phyloP scores from a whole-genome alignment of 148 eudicot genomes.

The Spergularia marina region DNA sequence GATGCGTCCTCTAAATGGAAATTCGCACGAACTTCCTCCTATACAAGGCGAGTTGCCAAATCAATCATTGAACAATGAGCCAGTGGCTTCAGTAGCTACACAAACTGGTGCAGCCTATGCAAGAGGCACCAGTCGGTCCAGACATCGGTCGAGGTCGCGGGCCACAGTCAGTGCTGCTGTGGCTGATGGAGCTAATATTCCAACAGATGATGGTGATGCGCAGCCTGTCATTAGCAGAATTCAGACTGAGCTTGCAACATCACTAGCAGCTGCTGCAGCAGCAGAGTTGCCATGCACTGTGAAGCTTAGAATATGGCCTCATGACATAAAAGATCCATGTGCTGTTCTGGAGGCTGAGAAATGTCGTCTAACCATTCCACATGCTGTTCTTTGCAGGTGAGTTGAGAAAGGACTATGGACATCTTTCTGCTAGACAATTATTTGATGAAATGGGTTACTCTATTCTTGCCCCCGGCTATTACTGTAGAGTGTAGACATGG shows the following conservation, averaged over 20 bases:
- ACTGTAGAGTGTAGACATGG: not conserved
- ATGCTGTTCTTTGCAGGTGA: slow-evolving; percentile 98
- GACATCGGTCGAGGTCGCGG: slow-evolving; percentile 48
- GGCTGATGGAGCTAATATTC: slow-evolving; percentile 39
- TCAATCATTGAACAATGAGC: slow-evolving; percentile 31
- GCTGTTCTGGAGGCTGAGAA: slow-evolving; percentile 61
- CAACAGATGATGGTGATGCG: slow-evolving; percentile 44
- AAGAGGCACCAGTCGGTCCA: slow-evolving; percentile 45
- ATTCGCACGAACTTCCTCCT: slow-evolving; percentile 41
- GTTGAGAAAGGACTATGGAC: not conserved
- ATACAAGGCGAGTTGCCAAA: slow-evolving; percentile 26
- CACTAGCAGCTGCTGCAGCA: slow-evolving; percentile 87
- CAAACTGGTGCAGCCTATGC: slow-evolving; percentile 34
- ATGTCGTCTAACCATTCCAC: slow-evolving; percentile 84
- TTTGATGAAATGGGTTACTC: not conserved
- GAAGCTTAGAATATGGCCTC: slow-evolving; percentile 91
- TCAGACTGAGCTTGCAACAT: slow-evolving; percentile 81
- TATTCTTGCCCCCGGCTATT: not conserved
- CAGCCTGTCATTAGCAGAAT: slow-evolving; percentile 62
- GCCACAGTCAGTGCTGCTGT: slow-evolving; percentile 34
- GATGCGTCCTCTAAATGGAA: slow-evolving; percentile 48
- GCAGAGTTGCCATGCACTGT: slow-evolving; percentile 98
- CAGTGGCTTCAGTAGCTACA: slow-evolving; percentile 31
- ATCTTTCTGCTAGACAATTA: not conserved
- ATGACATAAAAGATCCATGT: slow-evolving; percentile 78